Evolutionary conservation across 306 rosid species (phyloP), one percentile per base, ranked within the genome.

Genomic region (Vigna radiata): DNA sequence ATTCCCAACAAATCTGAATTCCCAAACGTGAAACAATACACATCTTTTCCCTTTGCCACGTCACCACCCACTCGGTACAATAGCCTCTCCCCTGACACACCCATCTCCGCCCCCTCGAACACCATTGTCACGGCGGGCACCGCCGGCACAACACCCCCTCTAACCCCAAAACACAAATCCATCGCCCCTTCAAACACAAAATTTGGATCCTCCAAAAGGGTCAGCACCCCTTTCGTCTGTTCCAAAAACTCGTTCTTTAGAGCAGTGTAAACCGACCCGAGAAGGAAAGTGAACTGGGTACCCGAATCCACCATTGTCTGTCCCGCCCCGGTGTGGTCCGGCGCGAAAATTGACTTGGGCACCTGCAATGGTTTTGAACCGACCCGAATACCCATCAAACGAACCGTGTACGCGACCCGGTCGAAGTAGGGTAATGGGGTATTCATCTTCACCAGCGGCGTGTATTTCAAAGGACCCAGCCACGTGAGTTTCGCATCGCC

Each of bases 241-340:
- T 37, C 46, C 2, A 72, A 6, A 55, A 87, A 93, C 80, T 93
- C 97, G 72, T 84, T 82, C 66, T 16, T 85, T 5, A 93, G 41
- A 1, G 93, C 92, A 0, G 92, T 72, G 90, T 91, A 93, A 47
- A 87, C 98, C 65, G 97, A 82, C 3, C 97, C 97, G 5, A 91
- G 90, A 2, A 93, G 93, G 48, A 93, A 87, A 3, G 93, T 91
- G 78, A 93, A 93, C 79, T 91, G 97, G 0, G 97, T 91, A 0
- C 98, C 98, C 12, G 97, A 93, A 68, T 93, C 98, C 4, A 93
- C 96, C 89, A 91, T 93, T 4, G 98, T 89, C 49, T 93, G 98
- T 15, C 98, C 97, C 37, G 98, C 97, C 18, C 97, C 97, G 33
- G 96, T 89, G 33, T 93, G 98, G 64, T 93, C 97, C 19, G 98